These are phyloP conservation scores for Diaporthe sp. DNA, from an alignment of 2,329 filamentous ascomycete species.

Conservation along the genomic window DNA sequence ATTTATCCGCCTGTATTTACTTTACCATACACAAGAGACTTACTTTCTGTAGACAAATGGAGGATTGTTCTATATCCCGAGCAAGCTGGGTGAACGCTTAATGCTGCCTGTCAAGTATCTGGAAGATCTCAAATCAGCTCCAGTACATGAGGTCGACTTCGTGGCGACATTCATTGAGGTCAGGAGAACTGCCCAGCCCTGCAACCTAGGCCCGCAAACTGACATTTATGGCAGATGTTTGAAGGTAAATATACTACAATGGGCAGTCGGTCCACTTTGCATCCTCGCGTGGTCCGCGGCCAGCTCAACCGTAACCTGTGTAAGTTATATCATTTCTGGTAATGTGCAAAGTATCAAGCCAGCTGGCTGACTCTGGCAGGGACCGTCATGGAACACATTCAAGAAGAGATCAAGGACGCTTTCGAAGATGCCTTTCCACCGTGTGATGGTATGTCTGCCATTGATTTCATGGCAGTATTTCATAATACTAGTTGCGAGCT, in stretches of 20 bases:
- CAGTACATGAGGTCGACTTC: conserved; percentile 45
- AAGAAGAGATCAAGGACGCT: conserved; percentile 45
- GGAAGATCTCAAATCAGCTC: neutral
- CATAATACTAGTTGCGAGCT: neutral
- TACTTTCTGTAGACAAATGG: neutral
- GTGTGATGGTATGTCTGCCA: conserved; percentile 42
- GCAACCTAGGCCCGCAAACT: neutral
- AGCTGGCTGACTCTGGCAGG: neutral
- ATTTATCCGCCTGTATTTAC: neutral
- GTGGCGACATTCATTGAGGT: conserved; percentile 45
- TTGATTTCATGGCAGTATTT: neutral
- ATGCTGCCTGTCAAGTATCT: neutral
- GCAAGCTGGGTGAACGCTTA: neutral
- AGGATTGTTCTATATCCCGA: neutral
- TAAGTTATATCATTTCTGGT: neutral
- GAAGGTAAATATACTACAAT: conserved; percentile 50
- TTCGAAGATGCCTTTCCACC: conserved; percentile 44
- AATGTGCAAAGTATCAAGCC: conserved; percentile 25
- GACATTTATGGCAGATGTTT: conserved; percentile 45
- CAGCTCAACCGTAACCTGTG: conserved; percentile 47
- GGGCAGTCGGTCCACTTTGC: conserved; percentile 48
- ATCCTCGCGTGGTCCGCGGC: conserved; percentile 46
- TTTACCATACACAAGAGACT: neutral
- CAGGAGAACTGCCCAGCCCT: neutral
- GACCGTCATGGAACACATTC: conserved; percentile 37